phyloP scores from a whole-genome alignment of 352 stramenopile species.

The Pythium insidiosum region DNA sequence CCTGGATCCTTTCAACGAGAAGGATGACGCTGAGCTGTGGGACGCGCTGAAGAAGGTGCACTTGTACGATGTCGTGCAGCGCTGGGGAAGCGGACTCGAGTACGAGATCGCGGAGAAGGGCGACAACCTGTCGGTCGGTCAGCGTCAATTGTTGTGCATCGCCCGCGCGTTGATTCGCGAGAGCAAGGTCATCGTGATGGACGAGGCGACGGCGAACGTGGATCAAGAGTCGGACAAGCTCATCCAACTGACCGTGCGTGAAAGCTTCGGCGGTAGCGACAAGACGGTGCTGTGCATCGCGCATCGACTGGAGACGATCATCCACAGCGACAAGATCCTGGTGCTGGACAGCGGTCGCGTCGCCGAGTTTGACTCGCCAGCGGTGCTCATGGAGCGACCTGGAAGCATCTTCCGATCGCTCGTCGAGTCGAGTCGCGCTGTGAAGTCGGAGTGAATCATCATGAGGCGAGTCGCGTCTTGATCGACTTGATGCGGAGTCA shows the following conservation, averaged over 20 bases:
- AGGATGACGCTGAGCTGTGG: conserved; percentile 37
- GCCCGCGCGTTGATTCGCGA: conserved; percentile 83
- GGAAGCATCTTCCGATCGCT: no score
- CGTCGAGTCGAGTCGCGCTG: no score
- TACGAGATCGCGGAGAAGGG: no score
- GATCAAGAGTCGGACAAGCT: no score
- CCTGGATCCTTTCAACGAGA: conserved; percentile 77
- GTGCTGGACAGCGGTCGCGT: conserved; percentile 86
- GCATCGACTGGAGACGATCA: conserved; percentile 92
- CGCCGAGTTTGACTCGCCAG: conserved; percentile 68
- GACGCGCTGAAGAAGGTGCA: conserved; percentile 12
- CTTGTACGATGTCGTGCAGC: conserved; percentile 7
- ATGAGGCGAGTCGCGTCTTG: no score
- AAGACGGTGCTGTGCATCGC: conserved; percentile 92
- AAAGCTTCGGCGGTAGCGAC: conserved; percentile 57
- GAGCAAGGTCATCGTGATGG: conserved; percentile 78
- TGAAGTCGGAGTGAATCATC: no score
- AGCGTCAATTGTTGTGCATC: conserved; percentile 92
- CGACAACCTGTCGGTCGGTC: no score
- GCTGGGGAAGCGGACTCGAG: conserved; percentile 47
- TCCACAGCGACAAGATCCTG: conserved; percentile 89
- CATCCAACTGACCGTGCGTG: conserved; percentile 61
- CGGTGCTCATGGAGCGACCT: conserved; percentile 65
- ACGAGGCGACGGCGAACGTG: no score
- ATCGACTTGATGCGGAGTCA: no score